Evolutionary conservation across 192 early-diverging fungal species (phyloP), one percentile per base, ranked within the genome.

Genomic region (Entophlyctis luteolus): DNA sequence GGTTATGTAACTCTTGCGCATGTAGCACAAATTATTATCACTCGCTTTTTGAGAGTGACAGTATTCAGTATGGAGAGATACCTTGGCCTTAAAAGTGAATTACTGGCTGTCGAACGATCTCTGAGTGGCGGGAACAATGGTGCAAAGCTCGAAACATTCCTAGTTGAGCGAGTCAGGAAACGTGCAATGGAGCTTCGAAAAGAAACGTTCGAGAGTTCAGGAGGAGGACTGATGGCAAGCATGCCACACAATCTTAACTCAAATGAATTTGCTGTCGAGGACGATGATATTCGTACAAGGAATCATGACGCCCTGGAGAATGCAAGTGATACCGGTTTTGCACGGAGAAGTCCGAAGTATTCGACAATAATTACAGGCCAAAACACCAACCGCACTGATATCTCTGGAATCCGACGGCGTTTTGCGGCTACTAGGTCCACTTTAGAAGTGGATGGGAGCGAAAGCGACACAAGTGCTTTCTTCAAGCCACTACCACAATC

Each of bases 1-100:
- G n/a, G 42, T n/a, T 12, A 45, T n/a, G 37, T 18, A 18, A 46
- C 59, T 18, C 29, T 33, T 8, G 91, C 96, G 33, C 93, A 95
- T 60, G 95, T 99, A 36, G 87, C 93, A 2, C 96, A 95, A 65
- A 94, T 97, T 16, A 95, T 99, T 60, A 68, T 99, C 66, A 93
- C 93, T 1, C 86, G 96, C 33, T 91, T 99, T 65, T 93, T 98
- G 75, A 86, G 96, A 0, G 95, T 96, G 38, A 98, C 96, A 0
- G 52, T 59, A 6, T 47, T 20, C 3, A 49, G 60, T 63, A 63
- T 63, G 60, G 93, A 96, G 62, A 47, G 36, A n/a, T 63, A 63
- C 32, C 32, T 63, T 25, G 82, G 98, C 1, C 80, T 97, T 47
- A 81, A 86, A 28, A 87, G 94, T 53, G 93, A 98, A 68, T 85